Conservation (phyloP, 495 filamentous ascomycete genomes). For the Xeromyces bisporus region DNA sequence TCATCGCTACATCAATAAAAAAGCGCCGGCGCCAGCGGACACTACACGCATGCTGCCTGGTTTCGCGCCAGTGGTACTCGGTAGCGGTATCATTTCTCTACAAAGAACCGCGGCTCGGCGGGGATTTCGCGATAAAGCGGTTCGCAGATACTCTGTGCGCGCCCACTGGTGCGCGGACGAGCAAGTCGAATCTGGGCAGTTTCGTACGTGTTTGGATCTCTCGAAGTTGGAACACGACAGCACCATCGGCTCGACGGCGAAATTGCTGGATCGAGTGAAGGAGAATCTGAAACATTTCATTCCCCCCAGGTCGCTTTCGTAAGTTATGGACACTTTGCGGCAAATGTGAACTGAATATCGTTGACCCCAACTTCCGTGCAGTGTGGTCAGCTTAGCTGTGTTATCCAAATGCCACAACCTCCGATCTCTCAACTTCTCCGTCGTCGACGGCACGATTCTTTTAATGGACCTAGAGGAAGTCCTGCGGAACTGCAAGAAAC, state of each 20-base stretch:
- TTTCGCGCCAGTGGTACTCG: conserved; percentile 50
- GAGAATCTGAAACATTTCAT: conserved; percentile 40
- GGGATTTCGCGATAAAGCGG: conserved; percentile 34
- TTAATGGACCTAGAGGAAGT: no score
- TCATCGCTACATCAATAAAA: conserved; percentile 9
- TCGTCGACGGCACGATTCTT: no score
- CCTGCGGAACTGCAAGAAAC: no score
- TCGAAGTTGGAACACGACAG: conserved; percentile 46
- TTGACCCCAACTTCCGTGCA: conserved; percentile 1
- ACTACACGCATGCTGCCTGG: conserved; percentile 38
- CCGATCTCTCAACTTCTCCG: no score
- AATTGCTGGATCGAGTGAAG: conserved; percentile 43
- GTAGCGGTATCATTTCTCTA: conserved; percentile 41
- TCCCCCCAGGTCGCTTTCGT: conserved; percentile 50
- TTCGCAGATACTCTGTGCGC: conserved; percentile 51
- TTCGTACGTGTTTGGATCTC: conserved; percentile 41
- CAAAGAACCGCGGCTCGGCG: conserved; percentile 25
- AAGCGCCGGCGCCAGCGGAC: conserved; percentile 18
- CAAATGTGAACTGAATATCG: background rate
- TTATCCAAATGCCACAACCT: no score
- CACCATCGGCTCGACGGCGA: conserved; percentile 47
- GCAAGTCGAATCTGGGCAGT: conserved; percentile 33
- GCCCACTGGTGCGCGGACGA: conserved; percentile 37
- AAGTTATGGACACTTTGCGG: conserved; percentile 8
- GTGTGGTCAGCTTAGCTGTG: no score